Conservation (phyloP, 768 basidiomycete species). For the Austroboletus festivus region DNA sequence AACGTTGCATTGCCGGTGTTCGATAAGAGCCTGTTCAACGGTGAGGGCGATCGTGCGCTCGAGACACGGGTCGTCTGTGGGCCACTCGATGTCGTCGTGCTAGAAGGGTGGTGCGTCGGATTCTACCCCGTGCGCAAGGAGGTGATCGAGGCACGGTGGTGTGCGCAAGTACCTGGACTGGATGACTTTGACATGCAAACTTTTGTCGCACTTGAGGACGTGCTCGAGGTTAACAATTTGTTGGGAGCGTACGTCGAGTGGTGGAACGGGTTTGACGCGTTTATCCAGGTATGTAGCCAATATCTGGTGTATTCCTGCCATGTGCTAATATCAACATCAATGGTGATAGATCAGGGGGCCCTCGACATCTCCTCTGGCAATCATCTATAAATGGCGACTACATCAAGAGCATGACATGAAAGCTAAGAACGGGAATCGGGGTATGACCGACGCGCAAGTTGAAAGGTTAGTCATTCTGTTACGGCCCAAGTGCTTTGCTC, state of each 20-base stretch:
- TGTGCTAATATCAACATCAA: too few species aligned
- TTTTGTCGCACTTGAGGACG: constrained; percentile 46
- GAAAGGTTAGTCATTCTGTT: constrained; percentile 40
- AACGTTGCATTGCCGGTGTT: constrained; percentile 68
- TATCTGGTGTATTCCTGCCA: not conserved
- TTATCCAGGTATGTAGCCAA: constrained; percentile 68
- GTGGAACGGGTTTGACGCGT: constrained; percentile 71
- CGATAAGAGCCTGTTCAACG: constrained; percentile 79
- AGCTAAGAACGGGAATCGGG: constrained; percentile 72
- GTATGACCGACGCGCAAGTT: constrained; percentile 84
- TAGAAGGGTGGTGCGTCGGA: constrained; percentile 97
- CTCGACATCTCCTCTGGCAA: constrained; percentile 35
- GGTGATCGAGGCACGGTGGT: constrained; percentile 56
- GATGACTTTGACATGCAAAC: constrained; percentile 34
- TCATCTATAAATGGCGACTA: constrained; percentile 84
- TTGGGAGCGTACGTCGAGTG: constrained; percentile 59
- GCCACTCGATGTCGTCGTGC: constrained; percentile 75
- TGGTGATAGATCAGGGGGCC: constrained; percentile 40
- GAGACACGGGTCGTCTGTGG: constrained; percentile 41
- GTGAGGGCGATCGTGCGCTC: constrained; percentile 78
- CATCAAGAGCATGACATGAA: constrained; percentile 93
- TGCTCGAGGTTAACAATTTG: constrained; percentile 60
- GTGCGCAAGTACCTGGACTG: constrained; percentile 23
- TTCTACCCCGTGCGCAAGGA: constrained; percentile 61
- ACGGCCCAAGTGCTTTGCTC: not conserved